phyloP scores from a whole-genome alignment of 2,329 filamentous ascomycete species.

The Claviceps paspali region DNA sequence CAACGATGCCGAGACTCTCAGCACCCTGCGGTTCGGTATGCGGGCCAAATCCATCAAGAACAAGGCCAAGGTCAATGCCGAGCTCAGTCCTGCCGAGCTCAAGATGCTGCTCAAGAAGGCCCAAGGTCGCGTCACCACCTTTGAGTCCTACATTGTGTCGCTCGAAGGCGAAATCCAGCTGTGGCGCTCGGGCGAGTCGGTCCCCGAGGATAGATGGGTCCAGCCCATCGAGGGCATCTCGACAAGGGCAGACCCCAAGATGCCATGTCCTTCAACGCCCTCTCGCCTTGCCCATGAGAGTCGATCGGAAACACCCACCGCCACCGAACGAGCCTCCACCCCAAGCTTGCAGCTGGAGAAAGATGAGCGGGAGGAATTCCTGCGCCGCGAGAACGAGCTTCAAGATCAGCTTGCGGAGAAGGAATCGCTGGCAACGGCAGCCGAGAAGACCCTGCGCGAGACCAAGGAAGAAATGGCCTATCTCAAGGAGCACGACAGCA shows the following conservation, averaged over 20 bases:
- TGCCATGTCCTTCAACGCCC: slow-evolving; percentile 37
- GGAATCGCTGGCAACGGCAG: slow-evolving; percentile 63
- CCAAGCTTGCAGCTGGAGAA: slow-evolving; percentile 83
- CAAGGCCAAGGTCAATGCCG: slow-evolving; percentile 98
- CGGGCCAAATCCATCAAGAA: slow-evolving; percentile 98
- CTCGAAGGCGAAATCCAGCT: slow-evolving; percentile 72
- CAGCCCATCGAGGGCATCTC: slow-evolving; percentile 38
- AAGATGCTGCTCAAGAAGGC: slow-evolving; percentile 87
- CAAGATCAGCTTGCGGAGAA: slow-evolving; percentile 93
- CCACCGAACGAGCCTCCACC: slow-evolving; percentile 73
- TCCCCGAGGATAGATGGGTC: slow-evolving; percentile 83
- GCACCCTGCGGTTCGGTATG: slow-evolving; percentile 87
- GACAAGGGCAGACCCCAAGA: slow-evolving; percentile 26
- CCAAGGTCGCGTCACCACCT: slow-evolving; percentile 75
- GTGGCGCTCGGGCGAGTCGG: slow-evolving; percentile 78
- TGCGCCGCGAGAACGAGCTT: slow-evolving; percentile 88
- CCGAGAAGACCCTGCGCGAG: slow-evolving; percentile 68
- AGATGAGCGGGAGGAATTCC: slow-evolving; percentile 91
- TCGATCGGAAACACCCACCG: slow-evolving; percentile 44
- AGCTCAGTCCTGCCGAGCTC: slow-evolving; percentile 88
- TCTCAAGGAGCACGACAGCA: slow-evolving; percentile 73
- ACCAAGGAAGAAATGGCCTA: slow-evolving; percentile 73
- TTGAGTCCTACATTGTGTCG: slow-evolving; percentile 70
- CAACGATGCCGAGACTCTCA: slow-evolving; percentile 88
- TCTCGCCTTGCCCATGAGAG: slow-evolving; percentile 38